Base-by-base conservation (phyloP, 2,329 filamentous ascomycete species). In the Colletotrichum chrysophilum region DNA sequence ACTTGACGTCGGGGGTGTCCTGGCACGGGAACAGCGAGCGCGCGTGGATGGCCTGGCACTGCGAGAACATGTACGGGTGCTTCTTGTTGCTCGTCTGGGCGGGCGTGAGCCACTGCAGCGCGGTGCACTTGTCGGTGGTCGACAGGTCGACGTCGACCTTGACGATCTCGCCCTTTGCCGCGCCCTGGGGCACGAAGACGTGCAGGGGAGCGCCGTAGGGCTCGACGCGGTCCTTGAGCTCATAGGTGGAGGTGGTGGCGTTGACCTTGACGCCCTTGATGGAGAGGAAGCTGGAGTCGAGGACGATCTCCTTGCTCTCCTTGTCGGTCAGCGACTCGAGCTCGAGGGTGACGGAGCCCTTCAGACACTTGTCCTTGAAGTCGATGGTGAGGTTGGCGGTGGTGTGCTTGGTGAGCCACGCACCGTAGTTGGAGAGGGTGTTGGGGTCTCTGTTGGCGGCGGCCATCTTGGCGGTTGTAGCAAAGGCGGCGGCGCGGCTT, bases 1-100 rank as follows among this genome's bases (percentile, higher is more conserved):
- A 96, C 88, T 99, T 99, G 80, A 98, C 94, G 83, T 98, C 96
- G 4, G 97, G 97, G 1, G 97, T 98, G 83, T 99, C 97, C 87
- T 98, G 96, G 85, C 96, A 98, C 8, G 97, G 97, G 84, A 98
- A 98, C 76, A 98, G 91, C 64, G 96, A 98, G 76, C 97, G 93
- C 58, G 95, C 95, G 81, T 98, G 96, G 81, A 98, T 98, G 70
- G 96, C 96, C 88, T 99, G 96, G 84, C 96, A 98, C 87, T 98
- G 97, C 60, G 95, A 97, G 88, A 98, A 98, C 93, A 98, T 96
- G 86, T 98, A 98, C 2, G 96, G 96, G 79, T 97, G 94, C 85
- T 96, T 97, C 88, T 96, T 96, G 90, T 98, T 98, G 74, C 95
- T 95, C 1, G 97, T 98, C 87, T 98, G 97, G 36, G 94, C 94